Evolutionary conservation across 148 eudicot species (phyloP), one percentile per base, ranked within the genome.

Genomic region (Cornus florida): DNA sequence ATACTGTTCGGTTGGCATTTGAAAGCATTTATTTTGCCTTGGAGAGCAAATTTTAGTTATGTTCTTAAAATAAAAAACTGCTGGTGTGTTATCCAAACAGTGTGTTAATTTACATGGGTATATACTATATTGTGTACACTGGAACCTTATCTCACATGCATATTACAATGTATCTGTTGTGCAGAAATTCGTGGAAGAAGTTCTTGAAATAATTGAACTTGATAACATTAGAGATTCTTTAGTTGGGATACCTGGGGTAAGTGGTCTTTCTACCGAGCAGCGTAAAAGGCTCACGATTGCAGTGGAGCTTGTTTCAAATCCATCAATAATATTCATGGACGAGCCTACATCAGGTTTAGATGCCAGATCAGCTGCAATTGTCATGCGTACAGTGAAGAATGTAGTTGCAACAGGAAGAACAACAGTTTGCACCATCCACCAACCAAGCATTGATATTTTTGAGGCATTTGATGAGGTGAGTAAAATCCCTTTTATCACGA

Each of bases 291-390:
- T 91, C 10, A 91, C 95, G 0, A 83, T 91, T 1, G 94, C 92
- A 11, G 94, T 91, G n/a, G 94, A 91, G 82, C 81, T 91, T 28
- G 92, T 91, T 31, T 88, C 93, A 22, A 91, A 91, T 75, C 95
- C 95, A 10, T 85, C 95, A 2, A 85, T 91, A 13, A 89, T 91
- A 39, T 88, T 91, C 80, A 89, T 90, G 91, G 95, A 91, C 72
- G 95, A 91, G 77, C 95, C 95, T 20, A 91, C 92, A 70, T 86
- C 95, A 13, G 95, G 95, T 6, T 83, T 91, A 39, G 95, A 91
- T 86, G 95, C 95, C 7, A 86, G 91, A 82, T 84, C 92, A 65
- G 95, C 95, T 3, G 95, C 95, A 20, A 88, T 89, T 48, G 92
- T 91, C 33, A 91, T 89, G 91, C 87, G 95, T 57, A 81, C 88